phyloP scores from a whole-genome alignment of 2,329 filamentous ascomycete species.

The Rhytidhysteron rufulum region DNA sequence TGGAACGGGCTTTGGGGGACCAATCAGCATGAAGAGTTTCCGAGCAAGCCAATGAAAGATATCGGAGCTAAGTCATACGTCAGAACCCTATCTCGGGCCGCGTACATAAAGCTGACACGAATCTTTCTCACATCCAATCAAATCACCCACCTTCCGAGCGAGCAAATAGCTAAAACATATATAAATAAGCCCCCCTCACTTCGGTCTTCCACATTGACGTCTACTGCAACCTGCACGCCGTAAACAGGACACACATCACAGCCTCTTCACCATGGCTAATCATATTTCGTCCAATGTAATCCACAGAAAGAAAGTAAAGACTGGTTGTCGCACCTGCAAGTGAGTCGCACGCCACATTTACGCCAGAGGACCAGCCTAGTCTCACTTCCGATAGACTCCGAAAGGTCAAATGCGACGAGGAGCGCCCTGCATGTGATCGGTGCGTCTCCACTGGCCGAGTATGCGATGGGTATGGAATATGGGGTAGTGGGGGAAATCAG shows the following conservation, averaged over 20 bases:
- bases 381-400: slow-evolving; percentile 12
- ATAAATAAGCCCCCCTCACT: too few relatives aligned
- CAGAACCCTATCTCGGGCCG: too few relatives aligned
- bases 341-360: too few relatives aligned
- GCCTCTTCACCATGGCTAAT: neutral
- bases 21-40: neutral
- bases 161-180: neutral
- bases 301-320: slow-evolving; percentile 6
- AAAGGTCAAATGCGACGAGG: slow-evolving; percentile 36
- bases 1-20: too few relatives aligned
- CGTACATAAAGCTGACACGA: neutral
- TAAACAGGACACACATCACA: neutral
- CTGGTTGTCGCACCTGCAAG: slow-evolving; percentile 23
- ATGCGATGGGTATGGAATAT: slow-evolving; percentile 44
- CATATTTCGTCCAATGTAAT: neutral
- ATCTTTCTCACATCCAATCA: neutral
- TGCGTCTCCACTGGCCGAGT: slow-evolving; percentile 34
- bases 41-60: neutral
- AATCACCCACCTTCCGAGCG: neutral
- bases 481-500: slow-evolving; percentile 34
- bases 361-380: neutral
- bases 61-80: too few relatives aligned
- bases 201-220: too few relatives aligned
- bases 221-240: neutral
- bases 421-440: slow-evolving; percentile 32